Evolutionary conservation across 225 moss, liverwort and hornwort genomes (phyloP).

Genomic region (Bryoerythrophyllum caledonicum): DNA sequence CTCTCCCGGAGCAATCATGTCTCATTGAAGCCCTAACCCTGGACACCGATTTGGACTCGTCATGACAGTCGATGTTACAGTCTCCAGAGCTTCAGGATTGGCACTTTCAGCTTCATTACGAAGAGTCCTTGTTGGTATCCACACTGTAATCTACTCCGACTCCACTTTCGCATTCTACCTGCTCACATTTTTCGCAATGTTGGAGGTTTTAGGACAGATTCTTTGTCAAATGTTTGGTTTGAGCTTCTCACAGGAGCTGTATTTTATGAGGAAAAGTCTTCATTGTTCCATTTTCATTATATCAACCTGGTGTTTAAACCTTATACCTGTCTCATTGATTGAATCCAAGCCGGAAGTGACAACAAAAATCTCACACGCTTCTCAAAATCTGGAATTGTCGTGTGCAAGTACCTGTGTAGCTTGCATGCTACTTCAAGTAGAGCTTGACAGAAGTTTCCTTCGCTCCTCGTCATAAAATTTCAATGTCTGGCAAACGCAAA

Average conservation of each 20-base stretch:
- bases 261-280: neutral
- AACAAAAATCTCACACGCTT: neutral
- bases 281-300: neutral
- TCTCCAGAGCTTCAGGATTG: neutral
- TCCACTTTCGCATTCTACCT: neutral
- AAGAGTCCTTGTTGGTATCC: neutral
- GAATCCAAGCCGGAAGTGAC: neutral
- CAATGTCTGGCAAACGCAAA: neutral
- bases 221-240: neutral
- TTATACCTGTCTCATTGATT: neutral
- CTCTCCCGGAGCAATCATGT: conserved; percentile 1
- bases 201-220: neutral
- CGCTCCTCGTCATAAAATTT: neutral
- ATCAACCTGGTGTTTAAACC: neutral
- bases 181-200: neutral
- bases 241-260: neutral
- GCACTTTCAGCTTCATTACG: neutral
- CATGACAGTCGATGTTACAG: conserved; percentile 14
- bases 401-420: too few species aligned
- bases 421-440: neutral
- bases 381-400: neutral
- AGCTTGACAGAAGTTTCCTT: too few species aligned
- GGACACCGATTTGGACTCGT: conserved; percentile 22
- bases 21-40: conserved; percentile 3
- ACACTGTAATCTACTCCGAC: neutral